These are phyloP conservation scores for Pugionium cornutum DNA, from an alignment of 345 rosid genomes.

Conservation along the genomic window DNA sequence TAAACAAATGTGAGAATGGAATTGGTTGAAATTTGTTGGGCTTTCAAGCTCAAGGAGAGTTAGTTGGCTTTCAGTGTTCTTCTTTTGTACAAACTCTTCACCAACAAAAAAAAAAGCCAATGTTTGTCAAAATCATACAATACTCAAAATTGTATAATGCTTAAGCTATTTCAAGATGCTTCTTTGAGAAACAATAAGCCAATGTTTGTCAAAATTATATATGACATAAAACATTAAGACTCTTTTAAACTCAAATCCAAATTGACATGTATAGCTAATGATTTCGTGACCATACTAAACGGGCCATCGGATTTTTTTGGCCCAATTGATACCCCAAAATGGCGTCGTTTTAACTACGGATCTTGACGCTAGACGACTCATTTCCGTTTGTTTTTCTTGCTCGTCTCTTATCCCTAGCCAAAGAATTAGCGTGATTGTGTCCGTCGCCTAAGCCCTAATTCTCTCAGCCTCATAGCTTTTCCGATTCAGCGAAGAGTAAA, in stretches of 20 bases:
- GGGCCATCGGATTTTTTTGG: constrained; percentile 4
- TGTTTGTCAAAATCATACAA: neutral
- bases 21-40: constrained; percentile 35
- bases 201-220: no score
- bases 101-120: constrained; percentile 20
- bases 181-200: neutral
- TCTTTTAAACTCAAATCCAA: no score
- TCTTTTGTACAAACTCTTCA: constrained; percentile 17
- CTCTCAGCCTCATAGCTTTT: constrained; percentile 16
- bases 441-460: constrained; percentile 11
- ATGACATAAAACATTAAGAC: no score
- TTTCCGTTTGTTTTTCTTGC: neutral
- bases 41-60: constrained; percentile 34
- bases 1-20: neutral
- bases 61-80: constrained; percentile 33
- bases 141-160: neutral
- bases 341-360: neutral
- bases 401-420: constrained; percentile 29
- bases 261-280: no score
- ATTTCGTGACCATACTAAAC: neutral
- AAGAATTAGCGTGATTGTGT: constrained; percentile 9
- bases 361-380: constrained; percentile 5
- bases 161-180: neutral
- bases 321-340: constrained; percentile 17
- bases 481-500: neutral